phyloP scores from a whole-genome alignment of 495 filamentous ascomycete species.

The Chaetomium fimeti region DNA sequence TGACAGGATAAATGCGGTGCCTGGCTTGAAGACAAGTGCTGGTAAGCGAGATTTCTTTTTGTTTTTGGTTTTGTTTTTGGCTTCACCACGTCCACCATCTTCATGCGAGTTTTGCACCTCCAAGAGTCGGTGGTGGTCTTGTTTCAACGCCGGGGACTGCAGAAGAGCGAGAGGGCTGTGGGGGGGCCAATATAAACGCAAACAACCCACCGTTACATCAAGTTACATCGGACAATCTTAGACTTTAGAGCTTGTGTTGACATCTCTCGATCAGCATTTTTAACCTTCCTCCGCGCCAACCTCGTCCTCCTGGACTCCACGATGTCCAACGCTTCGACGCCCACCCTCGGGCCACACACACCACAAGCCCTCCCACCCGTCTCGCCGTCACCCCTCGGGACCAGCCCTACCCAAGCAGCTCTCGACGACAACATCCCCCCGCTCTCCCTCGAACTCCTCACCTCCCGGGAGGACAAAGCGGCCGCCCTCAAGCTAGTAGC shows the following conservation, averaged over 20 bases:
- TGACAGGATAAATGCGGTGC: constrained; percentile 49
- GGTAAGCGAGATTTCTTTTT: constrained; percentile 39
- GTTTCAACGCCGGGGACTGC: background rate
- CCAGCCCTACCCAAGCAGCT: constrained; percentile 28
- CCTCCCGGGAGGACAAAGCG: constrained; percentile 39
- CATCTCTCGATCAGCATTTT: constrained; percentile 47
- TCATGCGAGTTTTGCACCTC: no score
- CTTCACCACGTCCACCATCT: no score
- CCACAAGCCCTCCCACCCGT: constrained; percentile 19
- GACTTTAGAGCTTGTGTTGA: constrained; percentile 9
- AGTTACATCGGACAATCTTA: background rate
- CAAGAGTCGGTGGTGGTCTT: background rate
- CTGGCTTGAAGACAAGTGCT: constrained; percentile 51
- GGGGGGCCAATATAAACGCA: background rate
- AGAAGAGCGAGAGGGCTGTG: background rate
- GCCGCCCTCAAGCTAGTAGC: constrained; percentile 46
- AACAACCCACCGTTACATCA: constrained; percentile 16
- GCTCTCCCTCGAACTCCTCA: constrained; percentile 40
- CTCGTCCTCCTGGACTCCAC: constrained; percentile 51
- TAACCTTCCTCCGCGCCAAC: constrained; percentile 56
- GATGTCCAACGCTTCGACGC: constrained; percentile 42
- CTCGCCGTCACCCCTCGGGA: background rate
- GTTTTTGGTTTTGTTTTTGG: background rate
- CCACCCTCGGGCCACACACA: constrained; percentile 41
- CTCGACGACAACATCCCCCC: constrained; percentile 41